Percentiles rank a stretch among this genome's conserved stretches.
These are phyloP conservation scores for Leccinum pellstonianum DNA, from an alignment of 768 basidiomycete genomes.

Conservation along the genomic window DNA sequence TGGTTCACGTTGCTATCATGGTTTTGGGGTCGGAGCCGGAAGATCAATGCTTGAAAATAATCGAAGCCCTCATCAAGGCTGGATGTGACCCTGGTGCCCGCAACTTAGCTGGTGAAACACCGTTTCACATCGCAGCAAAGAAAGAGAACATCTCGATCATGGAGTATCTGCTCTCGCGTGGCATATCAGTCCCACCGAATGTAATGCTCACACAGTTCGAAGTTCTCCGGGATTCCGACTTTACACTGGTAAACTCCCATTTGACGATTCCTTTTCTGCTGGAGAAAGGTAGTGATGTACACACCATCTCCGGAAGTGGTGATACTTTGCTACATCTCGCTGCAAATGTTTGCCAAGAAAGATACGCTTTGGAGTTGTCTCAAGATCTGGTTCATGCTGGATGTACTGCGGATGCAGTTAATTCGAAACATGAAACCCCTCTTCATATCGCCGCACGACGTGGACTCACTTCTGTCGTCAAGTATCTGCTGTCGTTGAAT, in stretches of 20 bases:
- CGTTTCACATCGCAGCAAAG: neutral
- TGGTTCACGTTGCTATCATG: neutral
- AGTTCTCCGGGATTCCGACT: too few relatives aligned
- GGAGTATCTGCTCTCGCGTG: neutral
- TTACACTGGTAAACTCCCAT: neutral
- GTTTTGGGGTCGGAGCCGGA: too few relatives aligned
- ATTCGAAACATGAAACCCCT: neutral
- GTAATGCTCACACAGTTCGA: neutral
- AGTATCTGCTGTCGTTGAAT: neutral
- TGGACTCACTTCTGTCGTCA: neutral
- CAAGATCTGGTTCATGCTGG: neutral
- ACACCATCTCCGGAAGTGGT: neutral
- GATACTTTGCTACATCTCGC: slow-evolving; percentile 1
- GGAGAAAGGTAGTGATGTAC: neutral
- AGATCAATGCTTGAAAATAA: neutral
- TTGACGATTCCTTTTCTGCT: neutral
- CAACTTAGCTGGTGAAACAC: neutral
- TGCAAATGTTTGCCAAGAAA: neutral
- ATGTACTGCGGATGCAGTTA: neutral
- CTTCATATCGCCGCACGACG: neutral
- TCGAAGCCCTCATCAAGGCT: neutral
- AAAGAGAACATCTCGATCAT: neutral
- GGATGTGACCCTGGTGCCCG: neutral
- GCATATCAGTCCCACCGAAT: neutral
- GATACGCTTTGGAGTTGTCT: neutral